Base-by-base conservation (phyloP, 225 moss, liverwort and hornwort species). In the Neckera pumila region DNA sequence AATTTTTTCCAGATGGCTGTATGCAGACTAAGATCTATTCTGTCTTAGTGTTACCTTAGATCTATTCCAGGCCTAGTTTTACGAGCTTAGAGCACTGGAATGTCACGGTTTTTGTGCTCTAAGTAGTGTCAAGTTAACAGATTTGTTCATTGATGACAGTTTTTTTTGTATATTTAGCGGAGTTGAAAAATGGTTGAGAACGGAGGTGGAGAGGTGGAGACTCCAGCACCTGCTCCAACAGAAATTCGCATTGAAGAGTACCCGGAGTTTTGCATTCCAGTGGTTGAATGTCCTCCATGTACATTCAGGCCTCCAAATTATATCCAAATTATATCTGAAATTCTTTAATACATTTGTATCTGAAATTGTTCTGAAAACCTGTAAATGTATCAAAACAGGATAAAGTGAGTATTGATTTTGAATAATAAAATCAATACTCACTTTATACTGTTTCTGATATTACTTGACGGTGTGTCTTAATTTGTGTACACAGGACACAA, bases 201-300 rank as follows among this genome's bases (percentile, higher is more conserved):
- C 1, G 76, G n/a, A 60, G 76, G 79, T 14, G 83, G 31, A 56
- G 84, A 80, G 13, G 75, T 38, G 5, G 86, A 66, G 36, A 71
- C 74, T 82, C 59, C 58, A 18, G 12, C 84, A 62, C 72, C 73
- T 14, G 15, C 54, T 71, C 77, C 85, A 4, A 80, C 27, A 7
- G 30, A 82, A 36, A 87, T 92, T 43, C 85, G 79, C 22, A 91
- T 92, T 26, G 67, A 74, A 22, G 91, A 88, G 7, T 92, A 87
- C 59, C 60, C 79, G 0, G 87, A 92, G 12, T 92, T 92, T 12
- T 51, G 43, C 60, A 45, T 91, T 14, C 67, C 85, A 19, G 30
- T 58, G 28, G 75, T 87, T 33, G 90, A 90, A 45, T 82, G 82
- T 30, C 83, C 38, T 86, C 61, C 56, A 80, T 90, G 92, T 92